Evolutionary conservation across 306 rosid species (phyloP).

Genomic region (Quercus glauca): DNA sequence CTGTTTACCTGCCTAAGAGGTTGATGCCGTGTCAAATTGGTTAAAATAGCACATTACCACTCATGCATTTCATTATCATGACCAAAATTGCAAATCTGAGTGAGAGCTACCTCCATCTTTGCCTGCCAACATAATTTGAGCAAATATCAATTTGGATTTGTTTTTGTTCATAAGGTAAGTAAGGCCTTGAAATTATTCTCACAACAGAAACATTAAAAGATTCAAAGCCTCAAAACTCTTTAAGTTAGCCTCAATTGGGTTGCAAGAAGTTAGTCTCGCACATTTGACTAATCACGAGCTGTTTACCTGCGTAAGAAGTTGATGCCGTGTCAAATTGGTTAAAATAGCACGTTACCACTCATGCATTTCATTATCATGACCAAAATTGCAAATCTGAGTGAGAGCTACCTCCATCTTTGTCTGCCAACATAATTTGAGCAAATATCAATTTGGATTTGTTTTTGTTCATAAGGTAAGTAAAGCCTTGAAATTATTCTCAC

Average conservation of each 20-base stretch:
- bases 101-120: slow-evolving; percentile 10
- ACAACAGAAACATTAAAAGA: neutral
- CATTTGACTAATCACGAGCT: neutral
- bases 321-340: neutral
- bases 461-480: neutral
- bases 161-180: neutral
- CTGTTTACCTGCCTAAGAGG: neutral
- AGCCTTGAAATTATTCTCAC: neutral
- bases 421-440: no score
- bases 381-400: neutral
- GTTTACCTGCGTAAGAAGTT: neutral
- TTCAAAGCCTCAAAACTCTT: no score
- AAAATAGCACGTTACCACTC: neutral
- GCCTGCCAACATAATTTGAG: no score
- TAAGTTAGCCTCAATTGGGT: neutral
- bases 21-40: neutral
- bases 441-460: neutral
- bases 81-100: neutral
- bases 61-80: neutral
- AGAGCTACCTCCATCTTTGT: slow-evolving; percentile 7
- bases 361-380: neutral
- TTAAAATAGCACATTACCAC: neutral
- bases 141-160: neutral
- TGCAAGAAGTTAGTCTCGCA: neutral
- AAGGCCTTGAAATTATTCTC: neutral